Base-by-base conservation (phyloP, 805 yeast species). In the Hanseniaspora hatyaiensis region DNA sequence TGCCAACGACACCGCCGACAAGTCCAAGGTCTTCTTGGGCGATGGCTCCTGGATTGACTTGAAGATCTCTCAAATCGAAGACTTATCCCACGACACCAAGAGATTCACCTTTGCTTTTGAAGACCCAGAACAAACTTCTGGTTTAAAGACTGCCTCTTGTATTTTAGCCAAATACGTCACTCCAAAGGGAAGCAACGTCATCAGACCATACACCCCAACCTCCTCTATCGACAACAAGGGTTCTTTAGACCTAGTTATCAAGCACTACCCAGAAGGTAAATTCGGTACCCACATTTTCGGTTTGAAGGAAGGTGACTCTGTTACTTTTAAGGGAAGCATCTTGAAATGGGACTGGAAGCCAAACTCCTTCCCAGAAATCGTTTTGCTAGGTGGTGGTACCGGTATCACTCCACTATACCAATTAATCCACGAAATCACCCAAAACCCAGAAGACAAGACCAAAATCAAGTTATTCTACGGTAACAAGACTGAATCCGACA, bases 391-490 rank as follows among this genome's bases (percentile, higher is more conserved):
- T 58, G 98, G 95, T 60, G 98, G 98, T 62, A 74, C 94, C 44
- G 97, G 97, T 67, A 88, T 92, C 65, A 85, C 96, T 40, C 98
- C 98, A 51, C 73, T 92, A 66, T 88, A 74, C 73, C 98, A 92
- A 72, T 68, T 92, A 64, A 65, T 85, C 53, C 81, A 77, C 59
- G 79, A 77, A 63, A 75, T 89, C 62, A 72, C 83, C 59, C 71
- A 73, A 62, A 77, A 88, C 72, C 88, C 94, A 49, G 69, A 67
- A 39, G 97, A 92, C 69, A 81, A 85, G 65, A 92, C 98, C 59
- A 81, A 86, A 73, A 79, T 92, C 53, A 73, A 78, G 53, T 71
- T 92, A 57, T 70, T 76, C 62, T 89, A 83, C 69, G 97, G 95
- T 59, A 78, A 77, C 65, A 70, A 78, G 66, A 68, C 87, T 50